A percentile compares a stretch with the other conserved stretches of the same genome.
phyloP scores from a whole-genome alignment of 1,139 yeast genomes.

The Lodderomyces metapsilosis region DNA sequence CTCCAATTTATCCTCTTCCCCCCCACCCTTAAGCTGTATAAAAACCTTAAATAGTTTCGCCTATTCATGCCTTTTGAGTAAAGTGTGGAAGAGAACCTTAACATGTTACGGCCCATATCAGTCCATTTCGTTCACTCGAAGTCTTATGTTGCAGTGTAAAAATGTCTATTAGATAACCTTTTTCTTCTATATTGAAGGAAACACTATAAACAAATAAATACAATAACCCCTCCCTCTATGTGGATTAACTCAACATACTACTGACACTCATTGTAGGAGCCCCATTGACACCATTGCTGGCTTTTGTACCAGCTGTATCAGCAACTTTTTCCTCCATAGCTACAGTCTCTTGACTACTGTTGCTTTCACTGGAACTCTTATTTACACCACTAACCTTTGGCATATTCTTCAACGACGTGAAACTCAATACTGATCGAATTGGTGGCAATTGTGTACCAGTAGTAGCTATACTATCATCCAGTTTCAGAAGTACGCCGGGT shows the following conservation, averaged over 20 bases:
- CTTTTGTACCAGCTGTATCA: too few species aligned
- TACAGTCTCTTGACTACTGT: conserved; percentile 3
- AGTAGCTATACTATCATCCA: conserved; percentile 33
- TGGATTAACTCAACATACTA: conserved; percentile 1
- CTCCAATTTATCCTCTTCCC: too few species aligned
- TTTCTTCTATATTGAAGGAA: too few species aligned
- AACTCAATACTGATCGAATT: conserved; percentile 40
- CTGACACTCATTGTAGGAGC: conserved; percentile 3
- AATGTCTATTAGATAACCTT: too few species aligned
- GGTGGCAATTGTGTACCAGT: conserved; percentile 47
- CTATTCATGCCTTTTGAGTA: too few species aligned
- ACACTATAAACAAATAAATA: too few species aligned
- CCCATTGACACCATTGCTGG: neutral
- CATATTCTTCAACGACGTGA: conserved; percentile 18
- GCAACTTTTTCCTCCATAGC: neutral
- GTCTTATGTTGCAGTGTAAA: too few species aligned
- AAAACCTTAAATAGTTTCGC: too few species aligned
- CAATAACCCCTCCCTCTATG: neutral
- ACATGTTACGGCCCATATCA: too few species aligned
- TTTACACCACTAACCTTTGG: neutral
- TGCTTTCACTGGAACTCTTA: conserved; percentile 9
- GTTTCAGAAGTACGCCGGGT: conserved; percentile 16
- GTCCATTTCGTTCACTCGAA: too few species aligned
- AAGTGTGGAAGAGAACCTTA: too few species aligned
- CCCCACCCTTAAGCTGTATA: too few species aligned